phyloP scores from a whole-genome alignment of 1,284 basidiomycete genomes.

The Apiotrichum porosum region DNA sequence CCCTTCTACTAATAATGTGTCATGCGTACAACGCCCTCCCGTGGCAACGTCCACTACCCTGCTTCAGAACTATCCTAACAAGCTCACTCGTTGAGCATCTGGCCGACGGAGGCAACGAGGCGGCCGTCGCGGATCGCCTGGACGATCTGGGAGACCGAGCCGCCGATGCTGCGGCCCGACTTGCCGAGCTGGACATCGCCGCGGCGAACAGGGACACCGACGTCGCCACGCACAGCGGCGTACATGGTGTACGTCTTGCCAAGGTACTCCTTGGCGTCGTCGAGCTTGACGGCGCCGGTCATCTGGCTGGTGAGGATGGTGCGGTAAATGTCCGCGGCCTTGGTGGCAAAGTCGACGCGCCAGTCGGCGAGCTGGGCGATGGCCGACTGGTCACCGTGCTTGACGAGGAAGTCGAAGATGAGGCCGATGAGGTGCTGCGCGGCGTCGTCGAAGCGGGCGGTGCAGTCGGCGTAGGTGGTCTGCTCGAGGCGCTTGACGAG shows the following conservation, averaged over 20 bases:
- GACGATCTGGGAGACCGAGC: slow-evolving; percentile 10
- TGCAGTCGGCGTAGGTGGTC: slow-evolving; percentile 14
- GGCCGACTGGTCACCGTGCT: neutral
- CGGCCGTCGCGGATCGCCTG: slow-evolving; percentile 18
- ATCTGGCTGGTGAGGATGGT: slow-evolving; percentile 1
- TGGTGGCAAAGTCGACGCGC: slow-evolving; percentile 9
- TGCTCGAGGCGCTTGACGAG: slow-evolving; percentile 15
- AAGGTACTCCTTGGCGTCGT: slow-evolving; percentile 7
- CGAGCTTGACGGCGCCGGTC: slow-evolving; percentile 1
- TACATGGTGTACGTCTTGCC: slow-evolving; percentile 10
- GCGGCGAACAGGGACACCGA: slow-evolving; percentile 13
- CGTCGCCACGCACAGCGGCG: slow-evolving; percentile 9
- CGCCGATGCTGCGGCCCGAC: slow-evolving; percentile 6
- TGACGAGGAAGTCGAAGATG: slow-evolving; percentile 11
- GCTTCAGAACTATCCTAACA: no score
- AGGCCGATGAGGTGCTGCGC: slow-evolving; percentile 11
- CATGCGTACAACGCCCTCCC: no score
- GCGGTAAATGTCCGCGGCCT: slow-evolving; percentile 10
- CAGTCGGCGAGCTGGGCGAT: slow-evolving; percentile 5
- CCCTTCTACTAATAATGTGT: no score
- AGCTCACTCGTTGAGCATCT: slow-evolving; percentile 6
- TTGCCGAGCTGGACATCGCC: slow-evolving; percentile 17
- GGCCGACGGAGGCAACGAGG: slow-evolving; percentile 8
- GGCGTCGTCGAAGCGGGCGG: slow-evolving; percentile 14
- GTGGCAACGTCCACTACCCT: no score